Conservation (phyloP, 1,284 basidiomycete species). For the Singerocomus inundabilis region DNA sequence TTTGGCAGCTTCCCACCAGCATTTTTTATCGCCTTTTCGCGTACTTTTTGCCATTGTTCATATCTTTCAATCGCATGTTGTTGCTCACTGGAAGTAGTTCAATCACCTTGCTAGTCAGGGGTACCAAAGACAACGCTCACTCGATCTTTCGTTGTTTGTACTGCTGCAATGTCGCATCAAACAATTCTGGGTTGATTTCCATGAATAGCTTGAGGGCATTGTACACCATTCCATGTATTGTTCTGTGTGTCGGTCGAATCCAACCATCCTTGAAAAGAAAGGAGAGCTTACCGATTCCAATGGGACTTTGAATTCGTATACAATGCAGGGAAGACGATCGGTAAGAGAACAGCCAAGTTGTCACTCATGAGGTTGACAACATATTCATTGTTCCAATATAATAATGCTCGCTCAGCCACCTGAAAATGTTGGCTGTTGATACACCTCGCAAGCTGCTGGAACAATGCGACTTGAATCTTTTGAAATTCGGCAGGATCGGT, state of each 20-base stretch:
- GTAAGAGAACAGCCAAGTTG: conserved; percentile 86
- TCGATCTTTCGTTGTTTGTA: conserved; percentile 87
- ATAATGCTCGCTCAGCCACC: conserved; percentile 89
- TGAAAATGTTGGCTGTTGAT: conserved; percentile 99
- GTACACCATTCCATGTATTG: conserved; percentile 99
- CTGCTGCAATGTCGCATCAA: conserved; percentile 92
- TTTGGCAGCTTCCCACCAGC: conserved; percentile 63
- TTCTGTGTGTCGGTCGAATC: conserved; percentile 49
- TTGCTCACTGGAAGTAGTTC: conserved; percentile 60
- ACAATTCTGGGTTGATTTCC: conserved; percentile 97
- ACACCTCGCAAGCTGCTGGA: conserved; percentile 94
- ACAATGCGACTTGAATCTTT: conserved; percentile 93
- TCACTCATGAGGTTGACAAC: conserved; percentile 99
- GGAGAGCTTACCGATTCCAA: conserved; percentile 86
- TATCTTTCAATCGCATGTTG: conserved; percentile 79
- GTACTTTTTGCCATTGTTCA: conserved; percentile 81
- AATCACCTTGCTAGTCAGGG: conserved; percentile 12
- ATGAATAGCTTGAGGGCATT: conserved; percentile 98
- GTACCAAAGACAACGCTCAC: conserved; percentile 46
- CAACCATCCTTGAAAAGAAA: neutral
- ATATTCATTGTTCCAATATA: conserved; percentile 99
- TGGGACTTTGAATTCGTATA: conserved; percentile 97
- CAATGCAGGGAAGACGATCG: conserved; percentile 97
- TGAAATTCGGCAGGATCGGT: conserved; percentile 97
- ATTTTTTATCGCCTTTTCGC: conserved; percentile 72